phyloP scores from a whole-genome alignment of 768 basidiomycete genomes.

The Nidularia pulvinata region DNA sequence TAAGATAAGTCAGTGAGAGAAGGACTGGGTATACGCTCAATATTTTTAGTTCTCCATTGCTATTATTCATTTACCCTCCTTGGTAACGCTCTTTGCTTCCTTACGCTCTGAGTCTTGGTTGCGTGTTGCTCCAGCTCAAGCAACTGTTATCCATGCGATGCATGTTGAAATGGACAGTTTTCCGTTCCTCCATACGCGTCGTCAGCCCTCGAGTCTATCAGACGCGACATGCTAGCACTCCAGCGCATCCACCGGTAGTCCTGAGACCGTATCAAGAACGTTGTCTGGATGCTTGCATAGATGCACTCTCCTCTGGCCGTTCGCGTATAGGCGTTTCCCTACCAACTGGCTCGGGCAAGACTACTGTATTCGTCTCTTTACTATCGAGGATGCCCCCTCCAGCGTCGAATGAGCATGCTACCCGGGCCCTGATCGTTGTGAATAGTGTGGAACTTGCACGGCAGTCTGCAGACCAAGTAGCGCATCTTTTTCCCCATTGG shows the following conservation, averaged over 20 bases:
- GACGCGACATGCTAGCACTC: conserved; percentile 8
- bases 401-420: conserved; percentile 36
- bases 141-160: conserved; percentile 11
- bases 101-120: too few species aligned
- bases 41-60: too few species aligned
- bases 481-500: conserved; percentile 67
- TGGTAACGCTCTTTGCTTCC: neutral
- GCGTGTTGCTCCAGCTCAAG: too few species aligned
- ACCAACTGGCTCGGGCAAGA: conserved; percentile 89
- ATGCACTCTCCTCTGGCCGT: conserved; percentile 65
- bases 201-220: too few species aligned
- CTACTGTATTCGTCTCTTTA: conserved; percentile 87
- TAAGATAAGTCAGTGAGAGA: too few species aligned
- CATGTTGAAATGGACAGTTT: conserved; percentile 1
- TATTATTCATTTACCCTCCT: too few species aligned
- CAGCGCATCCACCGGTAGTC: conserved; percentile 21
- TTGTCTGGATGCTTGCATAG: conserved; percentile 75
- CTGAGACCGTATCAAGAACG: conserved; percentile 90
- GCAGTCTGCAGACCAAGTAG: conserved; percentile 80
- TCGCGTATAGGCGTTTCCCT: conserved; percentile 83
- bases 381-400: conserved; percentile 62
- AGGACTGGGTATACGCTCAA: too few species aligned
- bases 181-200: conserved; percentile 4
- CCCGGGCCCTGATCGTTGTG: conserved; percentile 78
- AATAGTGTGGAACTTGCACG: conserved; percentile 88